Evolutionary conservation across 192 early-diverging fungal species (phyloP).

Genomic region (Borealophlyctis nickersoniae): DNA sequence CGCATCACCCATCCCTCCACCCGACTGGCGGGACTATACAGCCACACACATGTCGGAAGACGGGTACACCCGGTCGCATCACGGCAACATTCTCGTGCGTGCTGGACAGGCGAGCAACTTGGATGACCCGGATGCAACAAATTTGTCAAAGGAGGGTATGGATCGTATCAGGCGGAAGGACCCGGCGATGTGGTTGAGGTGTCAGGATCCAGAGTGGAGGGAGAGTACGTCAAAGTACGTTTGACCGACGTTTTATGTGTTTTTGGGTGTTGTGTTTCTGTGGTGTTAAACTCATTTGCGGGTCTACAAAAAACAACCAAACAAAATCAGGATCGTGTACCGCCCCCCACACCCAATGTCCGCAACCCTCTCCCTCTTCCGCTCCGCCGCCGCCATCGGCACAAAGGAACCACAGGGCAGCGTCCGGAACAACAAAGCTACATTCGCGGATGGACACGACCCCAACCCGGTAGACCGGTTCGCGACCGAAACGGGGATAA

Average conservation of each 20-base stretch:
- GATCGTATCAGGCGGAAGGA: constrained; percentile 11
- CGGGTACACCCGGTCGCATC: constrained; percentile 42
- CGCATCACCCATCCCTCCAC: constrained; percentile 6
- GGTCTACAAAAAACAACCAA: constrained; percentile 1
- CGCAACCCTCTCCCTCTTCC: neutral
- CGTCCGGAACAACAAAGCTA: constrained; percentile 42
- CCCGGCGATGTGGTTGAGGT: constrained; percentile 31
- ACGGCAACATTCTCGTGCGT: constrained; percentile 30
- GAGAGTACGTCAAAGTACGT: constrained; percentile 37
- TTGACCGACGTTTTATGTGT: neutral
- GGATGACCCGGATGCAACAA: neutral
- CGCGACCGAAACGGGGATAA: constrained; percentile 35
- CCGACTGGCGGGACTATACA: constrained; percentile 16
- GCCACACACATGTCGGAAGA: constrained; percentile 36
- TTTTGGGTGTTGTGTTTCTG: too few relatives aligned
- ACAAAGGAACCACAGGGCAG: constrained; percentile 43
- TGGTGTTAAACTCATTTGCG: neutral
- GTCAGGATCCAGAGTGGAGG: constrained; percentile 15
- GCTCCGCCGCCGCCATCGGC: constrained; percentile 9
- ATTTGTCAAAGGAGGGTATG: constrained; percentile 14
- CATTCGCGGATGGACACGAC: constrained; percentile 16
- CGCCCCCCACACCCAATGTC: constrained; percentile 22
- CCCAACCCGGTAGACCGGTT: constrained; percentile 27
- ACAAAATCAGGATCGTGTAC: constrained; percentile 9
- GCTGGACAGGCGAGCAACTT: constrained; percentile 9